Evolutionary conservation across 2,329 filamentous ascomycete species (phyloP).

Genomic region (Diaporthe ampelina): DNA sequence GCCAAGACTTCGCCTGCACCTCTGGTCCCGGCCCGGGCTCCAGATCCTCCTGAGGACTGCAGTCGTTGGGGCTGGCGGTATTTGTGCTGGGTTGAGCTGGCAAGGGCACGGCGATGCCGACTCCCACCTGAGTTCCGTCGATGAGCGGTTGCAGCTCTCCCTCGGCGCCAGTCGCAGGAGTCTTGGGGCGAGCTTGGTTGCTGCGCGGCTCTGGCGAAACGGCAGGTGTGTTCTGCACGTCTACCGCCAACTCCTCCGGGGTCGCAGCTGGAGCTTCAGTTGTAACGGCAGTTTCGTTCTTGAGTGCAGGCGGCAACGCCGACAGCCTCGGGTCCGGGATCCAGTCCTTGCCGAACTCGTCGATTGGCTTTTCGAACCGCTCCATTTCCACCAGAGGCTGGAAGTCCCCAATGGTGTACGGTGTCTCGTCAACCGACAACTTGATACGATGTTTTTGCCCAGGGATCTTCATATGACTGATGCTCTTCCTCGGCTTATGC

Average conservation of each 20-base stretch:
- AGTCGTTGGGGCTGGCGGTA: slow-evolving; percentile 1
- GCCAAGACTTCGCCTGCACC: slow-evolving; percentile 50
- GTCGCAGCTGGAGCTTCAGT: slow-evolving; percentile 7
- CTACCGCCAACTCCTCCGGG: not conserved
- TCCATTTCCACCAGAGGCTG: slow-evolving; percentile 76
- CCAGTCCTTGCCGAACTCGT: slow-evolving; percentile 63
- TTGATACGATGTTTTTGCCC: slow-evolving; percentile 53
- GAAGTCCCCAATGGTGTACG: slow-evolving; percentile 76
- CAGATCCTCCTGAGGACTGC: slow-evolving; percentile 25
- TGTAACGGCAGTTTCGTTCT: not conserved
- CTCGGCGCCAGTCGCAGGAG: not conserved
- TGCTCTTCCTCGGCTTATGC: slow-evolving; percentile 49
- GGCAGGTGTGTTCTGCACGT: not conserved
- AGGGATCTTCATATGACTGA: slow-evolving; percentile 48
- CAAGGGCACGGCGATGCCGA: slow-evolving; percentile 32
- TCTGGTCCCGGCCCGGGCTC: slow-evolving; percentile 48
- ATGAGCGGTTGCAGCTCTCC: slow-evolving; percentile 4
- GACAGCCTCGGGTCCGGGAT: slow-evolving; percentile 45
- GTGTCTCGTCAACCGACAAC: slow-evolving; percentile 63
- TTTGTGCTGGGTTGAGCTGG: slow-evolving; percentile 24
- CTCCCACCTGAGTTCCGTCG: not conserved
- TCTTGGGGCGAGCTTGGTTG: slow-evolving; percentile 2
- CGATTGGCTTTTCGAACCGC: slow-evolving; percentile 67
- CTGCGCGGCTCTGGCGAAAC: slow-evolving; percentile 29
- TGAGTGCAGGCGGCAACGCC: not conserved